Percentiles rank a stretch among this genome's conserved stretches.
phyloP scores from a whole-genome alignment of 2,329 filamentous ascomycete species.

The Rutstroemia sp. region DNA sequence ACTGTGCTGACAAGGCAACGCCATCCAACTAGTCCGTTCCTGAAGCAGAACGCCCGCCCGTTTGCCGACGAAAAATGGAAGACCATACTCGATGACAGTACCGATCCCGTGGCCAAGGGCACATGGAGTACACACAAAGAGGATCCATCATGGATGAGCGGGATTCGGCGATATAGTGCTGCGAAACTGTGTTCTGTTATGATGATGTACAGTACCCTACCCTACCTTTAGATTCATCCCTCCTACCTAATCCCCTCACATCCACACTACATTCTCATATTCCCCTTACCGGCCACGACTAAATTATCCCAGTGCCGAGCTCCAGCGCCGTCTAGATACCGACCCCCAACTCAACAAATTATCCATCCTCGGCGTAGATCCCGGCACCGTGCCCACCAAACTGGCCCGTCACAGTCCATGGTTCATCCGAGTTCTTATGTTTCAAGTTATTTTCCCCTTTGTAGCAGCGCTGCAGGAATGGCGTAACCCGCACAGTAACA shows the following conservation, averaged over 20 bases:
- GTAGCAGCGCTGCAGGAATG: slow-evolving; percentile 22
- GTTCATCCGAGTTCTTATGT: slow-evolving; percentile 19
- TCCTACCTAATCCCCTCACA: background rate
- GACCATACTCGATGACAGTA: background rate
- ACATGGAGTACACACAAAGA: slow-evolving; percentile 1
- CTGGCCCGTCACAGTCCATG: slow-evolving; percentile 24
- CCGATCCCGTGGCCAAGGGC: slow-evolving; percentile 6
- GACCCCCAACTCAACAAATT: slow-evolving; percentile 32
- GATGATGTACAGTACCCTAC: background rate
- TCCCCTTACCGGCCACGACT: background rate
- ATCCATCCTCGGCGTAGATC: slow-evolving; percentile 33
- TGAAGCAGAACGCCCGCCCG: background rate
- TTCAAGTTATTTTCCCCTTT: slow-evolving; percentile 21
- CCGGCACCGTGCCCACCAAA: slow-evolving; percentile 33
- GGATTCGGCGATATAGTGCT: slow-evolving; percentile 10
- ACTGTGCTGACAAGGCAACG: background rate
- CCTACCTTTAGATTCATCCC: background rate
- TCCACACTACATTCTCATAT: too few species aligned
- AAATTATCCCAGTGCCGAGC: background rate
- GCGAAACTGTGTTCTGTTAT: slow-evolving; percentile 8
- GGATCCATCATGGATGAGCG: slow-evolving; percentile 3
- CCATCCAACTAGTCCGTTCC: background rate
- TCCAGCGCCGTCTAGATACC: slow-evolving; percentile 10
- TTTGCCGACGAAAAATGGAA: background rate
- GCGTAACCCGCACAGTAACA: slow-evolving; percentile 20